Base-by-base conservation (phyloP, 495 filamentous ascomycete genomes). In the Penicillium flavigenum region DNA sequence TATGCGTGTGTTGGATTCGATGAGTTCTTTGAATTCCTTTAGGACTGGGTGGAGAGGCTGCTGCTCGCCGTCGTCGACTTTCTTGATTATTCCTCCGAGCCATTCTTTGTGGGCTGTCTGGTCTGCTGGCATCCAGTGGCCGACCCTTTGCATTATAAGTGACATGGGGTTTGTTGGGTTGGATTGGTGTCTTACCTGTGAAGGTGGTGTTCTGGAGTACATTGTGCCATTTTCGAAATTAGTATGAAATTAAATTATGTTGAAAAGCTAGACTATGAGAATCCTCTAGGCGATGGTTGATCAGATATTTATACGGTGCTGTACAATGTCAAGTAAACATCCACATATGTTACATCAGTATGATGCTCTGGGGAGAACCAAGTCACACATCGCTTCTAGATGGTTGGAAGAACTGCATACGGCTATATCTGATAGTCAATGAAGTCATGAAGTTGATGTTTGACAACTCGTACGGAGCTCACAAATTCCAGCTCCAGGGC, bases 11-110 rank as follows among this genome's bases (percentile, higher is more conserved):
- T 78, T 78, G 19, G 54, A 62, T 57, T 80, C 76, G 49, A 82
- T 79, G n/a, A 80, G 63, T 8, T 67, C 34, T 48, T 79, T 63
- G 63, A 82, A 81, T 47, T 77, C 75, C 50, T 71, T 11, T 1
- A 76, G 51, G 3, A 74, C 73, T 0, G 73, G 73, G 48, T 76
- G 73, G 0, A 76, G 48, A 6, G 51, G 14, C 3, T 56, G 20
- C 5, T 64, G 2, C 11, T 38, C 10, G 16, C 58, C 63, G 14
- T 49, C 51, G 53, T 75, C 72, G 10, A 69, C 69, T 12, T 69
- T 38, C 10, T 68, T 49, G 53, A 76, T 76, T 5, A 75, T 51
- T 0, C 66, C 65, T 11, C 67, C 63, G 0, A 76, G 64, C 72
- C 72, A 76, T 65, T 71, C 57, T 24, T 63, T 63, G 51, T 75